Evolutionary conservation across 345 rosid species (phyloP), one percentile per base, ranked within the genome.

Genomic region (Syzygium grande): DNA sequence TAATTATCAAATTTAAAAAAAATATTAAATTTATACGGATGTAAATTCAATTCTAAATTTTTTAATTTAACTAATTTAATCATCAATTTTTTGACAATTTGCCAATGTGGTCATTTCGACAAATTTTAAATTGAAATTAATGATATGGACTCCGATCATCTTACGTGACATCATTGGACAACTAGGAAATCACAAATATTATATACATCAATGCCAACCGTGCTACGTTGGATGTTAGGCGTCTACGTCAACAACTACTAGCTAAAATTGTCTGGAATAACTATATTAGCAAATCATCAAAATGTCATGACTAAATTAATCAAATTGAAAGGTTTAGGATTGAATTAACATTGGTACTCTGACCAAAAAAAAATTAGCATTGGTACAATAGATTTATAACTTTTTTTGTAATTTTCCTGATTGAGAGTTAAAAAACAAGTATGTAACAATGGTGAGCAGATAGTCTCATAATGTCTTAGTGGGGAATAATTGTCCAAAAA

Each of bases 1-100:
- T 34, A 19, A 34, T 68, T 68, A 68, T 43, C 5, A 0, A 1
- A 7, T 4, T 0, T 0, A 23, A 58, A 58, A 9, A 52, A 52
- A 52, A 6, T 22, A 25, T 1, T 55, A 8, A 21, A 19, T 43
- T 55, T 55, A 1, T 8, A 7, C 11, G 0, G 4, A 55, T 73
- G 13, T 3, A 1, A 73, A 73, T 19, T 73, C 12, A 0, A 5
- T 30, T 38, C 1, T 30, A 61, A 61, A n/a, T 0, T 30, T 63
- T 65, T 68, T 1, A 30, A 73, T 19, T 34, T 19, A 11, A 17
- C 3, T 9, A 0, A 34, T 17, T 9, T 34, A 73, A 2, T 9
- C 3, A 11, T 19, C 9, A 17, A 17, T 1, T 0, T 9, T 30
- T 34, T 34, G 11, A 30, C 0, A 13, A 38, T 5, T 73, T 34